These are phyloP conservation scores for Suillus alpinus DNA, from an alignment of 768 basidiomycete species.

Conservation along the genomic window DNA sequence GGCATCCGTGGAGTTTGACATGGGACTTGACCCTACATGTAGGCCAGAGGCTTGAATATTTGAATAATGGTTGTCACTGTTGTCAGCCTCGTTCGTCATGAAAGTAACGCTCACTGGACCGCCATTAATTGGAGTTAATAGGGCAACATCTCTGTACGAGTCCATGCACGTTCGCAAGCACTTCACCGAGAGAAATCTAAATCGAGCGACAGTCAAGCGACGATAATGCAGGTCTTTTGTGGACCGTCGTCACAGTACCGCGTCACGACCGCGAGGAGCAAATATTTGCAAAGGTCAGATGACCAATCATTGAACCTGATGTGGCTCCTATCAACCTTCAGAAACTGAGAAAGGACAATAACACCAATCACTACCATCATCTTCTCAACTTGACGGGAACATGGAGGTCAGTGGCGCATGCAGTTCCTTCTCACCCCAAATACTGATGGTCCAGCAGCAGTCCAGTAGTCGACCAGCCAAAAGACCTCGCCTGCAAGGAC, in stretches of 20 bases:
- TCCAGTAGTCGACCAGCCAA: conserved; percentile 5
- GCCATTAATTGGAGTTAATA: too few relatives aligned
- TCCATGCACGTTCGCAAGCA: background rate
- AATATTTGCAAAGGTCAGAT: background rate
- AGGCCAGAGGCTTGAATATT: background rate
- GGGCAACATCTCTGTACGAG: background rate
- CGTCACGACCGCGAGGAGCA: too few relatives aligned
- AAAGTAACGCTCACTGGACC: background rate
- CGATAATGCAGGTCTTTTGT: too few relatives aligned
- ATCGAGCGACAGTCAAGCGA: background rate
- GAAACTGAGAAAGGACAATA: background rate
- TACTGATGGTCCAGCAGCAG: background rate
- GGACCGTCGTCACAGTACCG: too few relatives aligned
- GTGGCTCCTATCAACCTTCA: background rate
- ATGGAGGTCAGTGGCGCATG: conserved; percentile 7
- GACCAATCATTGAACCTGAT: background rate
- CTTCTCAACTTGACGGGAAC: background rate
- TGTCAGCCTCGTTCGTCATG: background rate
- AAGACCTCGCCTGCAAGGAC: conserved; percentile 16
- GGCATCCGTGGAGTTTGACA: background rate
- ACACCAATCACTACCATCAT: background rate
- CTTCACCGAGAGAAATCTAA: background rate
- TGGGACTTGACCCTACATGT: background rate
- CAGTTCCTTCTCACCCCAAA: background rate
- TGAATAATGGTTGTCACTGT: background rate